Evolutionary conservation across 768 basidiomycete genomes (phyloP).

Genomic region (Amanita inopinata): DNA sequence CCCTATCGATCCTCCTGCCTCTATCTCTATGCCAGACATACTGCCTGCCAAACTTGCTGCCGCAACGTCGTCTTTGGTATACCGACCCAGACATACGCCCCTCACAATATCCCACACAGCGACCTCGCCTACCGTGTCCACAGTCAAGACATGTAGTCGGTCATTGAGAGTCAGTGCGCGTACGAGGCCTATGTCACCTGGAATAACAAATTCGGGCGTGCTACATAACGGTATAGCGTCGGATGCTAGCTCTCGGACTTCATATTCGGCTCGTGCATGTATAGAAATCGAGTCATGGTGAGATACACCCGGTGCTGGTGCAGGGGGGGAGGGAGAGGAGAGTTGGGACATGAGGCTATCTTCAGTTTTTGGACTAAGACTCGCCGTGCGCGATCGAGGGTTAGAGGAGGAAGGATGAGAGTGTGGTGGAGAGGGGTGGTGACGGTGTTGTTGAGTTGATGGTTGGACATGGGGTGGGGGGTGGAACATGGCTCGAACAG

Average conservation of each 20-base stretch:
- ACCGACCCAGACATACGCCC: slow-evolving; percentile 66
- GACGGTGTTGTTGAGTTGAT: slow-evolving; percentile 16
- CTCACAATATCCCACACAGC: slow-evolving; percentile 90
- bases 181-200: slow-evolving; percentile 75
- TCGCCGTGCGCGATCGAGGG: background rate
- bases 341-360: slow-evolving; percentile 9
- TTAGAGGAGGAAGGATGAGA: slow-evolving; percentile 8
- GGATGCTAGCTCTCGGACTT: slow-evolving; percentile 70
- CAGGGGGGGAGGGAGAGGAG: slow-evolving; percentile 14
- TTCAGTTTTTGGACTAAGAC: background rate
- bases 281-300: background rate
- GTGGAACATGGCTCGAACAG: slow-evolving; percentile 25
- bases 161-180: slow-evolving; percentile 80
- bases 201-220: slow-evolving; percentile 60
- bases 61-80: slow-evolving; percentile 54
- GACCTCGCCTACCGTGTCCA: slow-evolving; percentile 82
- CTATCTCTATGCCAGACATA: slow-evolving; percentile 24
- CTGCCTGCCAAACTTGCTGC: slow-evolving; percentile 43
- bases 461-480: background rate
- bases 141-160: slow-evolving; percentile 80
- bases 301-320: slow-evolving; percentile 17
- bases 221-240: slow-evolving; percentile 54
- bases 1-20: slow-evolving; percentile 13
- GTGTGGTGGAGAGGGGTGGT: slow-evolving; percentile 14
- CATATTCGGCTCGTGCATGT: slow-evolving; percentile 38